A percentile compares a stretch with the other conserved stretches of the same genome.
These are phyloP conservation scores for Podaxis mareebaensis DNA, from an alignment of 768 basidiomycete genomes.

Conservation along the genomic window DNA sequence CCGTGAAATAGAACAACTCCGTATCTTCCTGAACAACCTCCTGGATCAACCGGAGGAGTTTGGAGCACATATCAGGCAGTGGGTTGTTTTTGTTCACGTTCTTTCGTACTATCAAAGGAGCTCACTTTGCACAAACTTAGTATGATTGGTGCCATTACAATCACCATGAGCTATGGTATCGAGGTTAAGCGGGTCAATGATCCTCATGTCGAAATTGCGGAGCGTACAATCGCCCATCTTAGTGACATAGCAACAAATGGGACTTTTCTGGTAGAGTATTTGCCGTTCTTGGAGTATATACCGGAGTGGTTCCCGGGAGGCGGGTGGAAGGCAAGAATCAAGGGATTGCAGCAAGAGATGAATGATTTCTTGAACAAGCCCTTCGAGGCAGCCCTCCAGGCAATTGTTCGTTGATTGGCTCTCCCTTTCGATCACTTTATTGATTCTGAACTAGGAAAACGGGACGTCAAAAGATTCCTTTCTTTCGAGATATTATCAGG, in stretches of 20 bases:
- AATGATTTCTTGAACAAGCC: constrained; percentile 24
- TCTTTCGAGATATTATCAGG: constrained; percentile 17
- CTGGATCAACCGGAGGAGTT: constrained; percentile 24
- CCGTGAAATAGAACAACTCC: constrained; percentile 23
- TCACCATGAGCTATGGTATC: constrained; percentile 15
- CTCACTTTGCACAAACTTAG: constrained; percentile 9
- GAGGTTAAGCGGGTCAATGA: constrained; percentile 7
- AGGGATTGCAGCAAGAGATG: constrained; percentile 18
- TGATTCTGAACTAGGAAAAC: constrained; percentile 12
- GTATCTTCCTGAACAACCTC: constrained; percentile 24
- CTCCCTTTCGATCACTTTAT: too few relatives aligned
- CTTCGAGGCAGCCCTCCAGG: constrained; percentile 21
- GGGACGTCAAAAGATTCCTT: constrained; percentile 20
- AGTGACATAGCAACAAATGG: constrained; percentile 9
- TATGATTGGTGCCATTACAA: constrained; percentile 15
- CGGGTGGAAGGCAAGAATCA: constrained; percentile 38
- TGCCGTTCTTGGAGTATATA: constrained; percentile 36
- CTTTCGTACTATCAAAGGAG: not conserved
- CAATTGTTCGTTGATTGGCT: constrained; percentile 18
- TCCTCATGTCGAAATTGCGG: constrained; percentile 8
- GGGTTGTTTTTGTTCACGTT: constrained; percentile 6
- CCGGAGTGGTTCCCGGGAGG: constrained; percentile 52
- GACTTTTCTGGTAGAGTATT: constrained; percentile 23
- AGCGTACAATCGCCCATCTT: constrained; percentile 1
- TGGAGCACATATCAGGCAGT: constrained; percentile 28